These are phyloP conservation scores for Aquanectria penicillioides DNA, from an alignment of 2,329 filamentous ascomycete genomes.

Conservation along the genomic window DNA sequence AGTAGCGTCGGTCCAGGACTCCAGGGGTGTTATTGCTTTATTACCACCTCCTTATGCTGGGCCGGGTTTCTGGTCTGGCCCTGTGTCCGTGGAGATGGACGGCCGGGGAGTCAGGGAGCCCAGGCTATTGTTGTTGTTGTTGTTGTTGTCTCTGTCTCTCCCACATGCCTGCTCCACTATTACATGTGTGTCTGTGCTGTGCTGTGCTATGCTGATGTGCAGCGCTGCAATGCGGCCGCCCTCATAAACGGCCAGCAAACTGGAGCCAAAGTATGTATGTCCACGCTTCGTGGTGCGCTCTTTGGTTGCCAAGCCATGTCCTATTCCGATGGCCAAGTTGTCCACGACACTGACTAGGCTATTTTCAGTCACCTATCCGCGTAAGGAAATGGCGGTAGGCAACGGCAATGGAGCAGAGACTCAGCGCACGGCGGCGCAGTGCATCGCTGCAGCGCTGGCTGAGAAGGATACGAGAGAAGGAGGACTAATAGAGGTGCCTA, in stretches of 20 bases:
- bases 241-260: too few relatives aligned
- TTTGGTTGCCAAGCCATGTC: background rate
- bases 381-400: background rate
- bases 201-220: constrained; percentile 18
- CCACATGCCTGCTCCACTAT: constrained; percentile 16
- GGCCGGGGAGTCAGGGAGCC: background rate
- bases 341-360: background rate
- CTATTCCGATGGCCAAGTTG: too few relatives aligned
- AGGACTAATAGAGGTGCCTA: too few relatives aligned
- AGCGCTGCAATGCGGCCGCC: constrained; percentile 11
- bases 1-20: constrained; percentile 11
- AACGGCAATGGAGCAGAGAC: background rate
- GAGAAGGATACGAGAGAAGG: constrained; percentile 8
- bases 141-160: background rate
- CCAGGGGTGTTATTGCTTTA: constrained; percentile 18
- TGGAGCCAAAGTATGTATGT: too few relatives aligned
- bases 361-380: background rate
- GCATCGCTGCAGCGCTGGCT: background rate
- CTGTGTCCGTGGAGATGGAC: too few relatives aligned
- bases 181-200: constrained; percentile 21
- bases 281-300: background rate
- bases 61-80: background rate
- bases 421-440: constrained; percentile 8
- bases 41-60: constrained; percentile 15
- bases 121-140: too few relatives aligned